Base-by-base conservation (phyloP, 306 rosid species). In the Oxytropis ochrocephala region DNA sequence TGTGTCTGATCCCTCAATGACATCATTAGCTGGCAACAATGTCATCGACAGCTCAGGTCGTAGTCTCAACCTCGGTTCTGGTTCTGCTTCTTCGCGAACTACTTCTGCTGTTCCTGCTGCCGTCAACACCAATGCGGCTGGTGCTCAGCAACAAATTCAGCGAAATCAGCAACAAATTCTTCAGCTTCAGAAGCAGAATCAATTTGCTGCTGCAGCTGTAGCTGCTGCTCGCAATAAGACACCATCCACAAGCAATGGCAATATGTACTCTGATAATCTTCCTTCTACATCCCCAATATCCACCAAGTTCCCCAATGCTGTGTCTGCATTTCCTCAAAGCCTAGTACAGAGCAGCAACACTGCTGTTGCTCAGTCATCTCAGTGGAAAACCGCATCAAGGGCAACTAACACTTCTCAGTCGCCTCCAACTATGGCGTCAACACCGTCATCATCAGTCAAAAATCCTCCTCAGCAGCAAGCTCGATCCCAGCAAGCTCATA, bases 301-400 rank as follows among this genome's bases (percentile, higher is more conserved):
- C 12, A 72, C 85, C 1, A 95, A 95, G 83, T 95, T 86, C 77
- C 73, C 95, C 11, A 95, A 80, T 75, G 73, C 92, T 11, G 74
- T 87, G 10, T 84, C 97, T 10, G 74, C 87, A 1, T 91, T 87
- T 73, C 85, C 91, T 29, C 95, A 83, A 75, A 87, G 85, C 83
- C 86, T 90, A 41, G 86, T 80, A 55, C 97, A 88, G 72, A 78
- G 90, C 75, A 80, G 77, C 75, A 74, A 76, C 85, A 75, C 85
- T 61, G 87, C 89, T 72, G 87, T 90, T 58, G 70, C 87, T 52
- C 97, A 95, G 55, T 85, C 96, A 57, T 72, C 96, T 62, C 99
- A 89, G 80, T 91, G 97, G 99, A 95, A 95, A 75, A 95, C 74
- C 78, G 68, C 95, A 70, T 73, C 53, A 11, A 81, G 92, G 84